Percentiles rank a stretch among this genome's conserved stretches.
These are phyloP conservation scores for Colletotrichum sp. DNA, from an alignment of 2,329 filamentous ascomycete species.

Conservation along the genomic window DNA sequence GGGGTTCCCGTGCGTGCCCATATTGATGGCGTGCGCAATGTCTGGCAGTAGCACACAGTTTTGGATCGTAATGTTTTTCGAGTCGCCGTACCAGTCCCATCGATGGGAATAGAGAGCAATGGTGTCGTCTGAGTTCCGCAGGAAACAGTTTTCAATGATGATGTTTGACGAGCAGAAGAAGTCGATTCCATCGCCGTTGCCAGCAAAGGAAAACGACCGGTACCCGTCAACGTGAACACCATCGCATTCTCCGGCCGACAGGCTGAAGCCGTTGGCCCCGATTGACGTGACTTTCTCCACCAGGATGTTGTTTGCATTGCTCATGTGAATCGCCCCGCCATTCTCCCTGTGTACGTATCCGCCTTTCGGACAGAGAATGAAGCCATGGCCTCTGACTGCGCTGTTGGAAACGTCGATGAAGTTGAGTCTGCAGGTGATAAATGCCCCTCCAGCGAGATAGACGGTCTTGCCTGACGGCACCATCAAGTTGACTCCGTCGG, in stretches of 20 bases:
- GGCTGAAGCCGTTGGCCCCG: conserved; percentile 21
- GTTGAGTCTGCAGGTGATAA: conserved; percentile 23
- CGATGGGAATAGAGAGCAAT: conserved; percentile 39
- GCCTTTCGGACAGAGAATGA: conserved; percentile 23
- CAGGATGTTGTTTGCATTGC: conserved; percentile 16
- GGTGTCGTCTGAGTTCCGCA: conserved; percentile 40
- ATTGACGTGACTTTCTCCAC: conserved; percentile 26
- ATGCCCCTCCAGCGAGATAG: conserved; percentile 22
- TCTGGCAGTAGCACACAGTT: conserved; percentile 35
- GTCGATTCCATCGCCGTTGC: conserved; percentile 31
- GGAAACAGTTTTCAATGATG: conserved; percentile 34
- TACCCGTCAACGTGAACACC: conserved; percentile 24
- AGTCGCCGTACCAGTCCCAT: conserved; percentile 34
- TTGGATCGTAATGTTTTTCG: conserved; percentile 34
- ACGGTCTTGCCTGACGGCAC: conserved; percentile 22
- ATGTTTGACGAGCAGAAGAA: conserved; percentile 27
- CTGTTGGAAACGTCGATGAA: conserved; percentile 13
- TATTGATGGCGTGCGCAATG: conserved; percentile 37
- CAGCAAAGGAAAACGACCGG: conserved; percentile 24
- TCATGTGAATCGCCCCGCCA: conserved; percentile 1
- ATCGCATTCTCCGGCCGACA: conserved; percentile 23
- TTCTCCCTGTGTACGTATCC: conserved; percentile 24
- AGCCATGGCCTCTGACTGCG: not conserved
- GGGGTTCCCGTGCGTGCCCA: conserved; percentile 40
- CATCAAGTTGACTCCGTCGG: conserved; percentile 14